These are phyloP conservation scores for Neopestalotiopsis rosae DNA, from an alignment of 2,329 filamentous ascomycete genomes.

Conservation along the genomic window DNA sequence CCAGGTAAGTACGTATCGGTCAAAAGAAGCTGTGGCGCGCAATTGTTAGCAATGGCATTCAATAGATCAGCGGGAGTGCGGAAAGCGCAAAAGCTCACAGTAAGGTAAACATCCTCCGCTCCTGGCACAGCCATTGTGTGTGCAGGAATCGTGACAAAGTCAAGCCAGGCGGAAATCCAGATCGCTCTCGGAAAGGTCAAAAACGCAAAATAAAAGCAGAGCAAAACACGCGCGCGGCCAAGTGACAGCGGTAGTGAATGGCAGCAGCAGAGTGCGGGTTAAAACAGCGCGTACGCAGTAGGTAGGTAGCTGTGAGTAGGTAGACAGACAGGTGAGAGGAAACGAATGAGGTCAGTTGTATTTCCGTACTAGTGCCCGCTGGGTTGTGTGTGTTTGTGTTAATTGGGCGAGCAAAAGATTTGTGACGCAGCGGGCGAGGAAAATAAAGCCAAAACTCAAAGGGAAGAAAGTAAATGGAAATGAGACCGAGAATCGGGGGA, in stretches of 20 bases:
- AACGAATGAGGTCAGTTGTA: neutral
- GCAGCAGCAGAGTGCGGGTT: neutral
- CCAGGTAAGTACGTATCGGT: slow-evolving; percentile 93
- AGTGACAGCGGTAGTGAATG: neutral
- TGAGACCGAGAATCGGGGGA: neutral
- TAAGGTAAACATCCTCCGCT: slow-evolving; percentile 27
- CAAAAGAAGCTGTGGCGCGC: slow-evolving; percentile 75
- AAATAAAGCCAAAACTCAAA: neutral
- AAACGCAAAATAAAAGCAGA: neutral
- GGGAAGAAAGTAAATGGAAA: neutral
- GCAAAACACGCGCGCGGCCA: neutral
- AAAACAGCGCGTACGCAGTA: neutral
- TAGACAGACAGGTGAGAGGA: neutral
- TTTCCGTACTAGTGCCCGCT: neutral
- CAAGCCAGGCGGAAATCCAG: slow-evolving; percentile 21
- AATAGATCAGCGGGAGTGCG: neutral
- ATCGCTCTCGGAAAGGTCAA: neutral
- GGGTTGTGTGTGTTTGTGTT: neutral
- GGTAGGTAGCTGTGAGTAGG: neutral
- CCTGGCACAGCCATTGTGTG: slow-evolving; percentile 43
- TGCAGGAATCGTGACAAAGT: slow-evolving; percentile 20
- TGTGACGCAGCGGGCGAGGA: neutral
- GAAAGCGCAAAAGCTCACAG: slow-evolving; percentile 18
- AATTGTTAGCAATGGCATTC: slow-evolving; percentile 28
- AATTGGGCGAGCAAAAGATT: slow-evolving; percentile 1